These are phyloP conservation scores for Cornus suecica DNA, from an alignment of 148 eudicot species.

Conservation along the genomic window DNA sequence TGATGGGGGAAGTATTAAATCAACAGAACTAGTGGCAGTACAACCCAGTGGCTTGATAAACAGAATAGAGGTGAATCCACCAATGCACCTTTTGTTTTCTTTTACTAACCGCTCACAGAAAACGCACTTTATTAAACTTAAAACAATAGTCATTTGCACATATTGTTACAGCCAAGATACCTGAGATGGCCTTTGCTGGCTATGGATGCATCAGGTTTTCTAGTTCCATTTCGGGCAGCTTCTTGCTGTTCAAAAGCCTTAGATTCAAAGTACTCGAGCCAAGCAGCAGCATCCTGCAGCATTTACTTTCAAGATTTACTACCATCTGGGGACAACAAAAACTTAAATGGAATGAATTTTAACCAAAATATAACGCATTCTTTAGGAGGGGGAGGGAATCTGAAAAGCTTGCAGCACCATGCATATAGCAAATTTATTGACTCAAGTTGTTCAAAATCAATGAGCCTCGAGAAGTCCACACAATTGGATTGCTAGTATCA, in stretches of 20 bases:
- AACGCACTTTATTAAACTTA: background rate
- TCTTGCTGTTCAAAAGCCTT: constrained; percentile 99
- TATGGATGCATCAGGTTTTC: constrained; percentile 98
- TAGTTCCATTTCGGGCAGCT: constrained; percentile 97
- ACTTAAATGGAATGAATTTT: background rate
- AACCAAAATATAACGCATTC: background rate
- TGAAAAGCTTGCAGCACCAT: background rate
- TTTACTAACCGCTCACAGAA: too few species aligned
- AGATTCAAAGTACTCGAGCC: constrained; percentile 99
- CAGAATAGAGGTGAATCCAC: background rate
- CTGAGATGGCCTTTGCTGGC: constrained; percentile 99
- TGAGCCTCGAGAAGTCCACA: background rate
- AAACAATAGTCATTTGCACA: background rate
- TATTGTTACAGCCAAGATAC: constrained; percentile 35
- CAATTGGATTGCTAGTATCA: background rate
- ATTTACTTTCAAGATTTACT: constrained; percentile 11
- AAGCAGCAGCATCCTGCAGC: constrained; percentile 99
- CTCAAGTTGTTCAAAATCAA: background rate
- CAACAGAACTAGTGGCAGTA: background rate
- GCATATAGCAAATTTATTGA: background rate
- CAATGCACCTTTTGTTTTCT: too few species aligned
- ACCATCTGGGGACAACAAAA: background rate
- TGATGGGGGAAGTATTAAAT: background rate
- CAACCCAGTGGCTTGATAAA: background rate
- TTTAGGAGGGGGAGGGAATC: background rate